A percentile compares a stretch with the other conserved stretches of the same genome.
These are phyloP conservation scores for Thielaviopsis populi DNA, from an alignment of 2,329 filamentous ascomycete genomes.

Conservation along the genomic window DNA sequence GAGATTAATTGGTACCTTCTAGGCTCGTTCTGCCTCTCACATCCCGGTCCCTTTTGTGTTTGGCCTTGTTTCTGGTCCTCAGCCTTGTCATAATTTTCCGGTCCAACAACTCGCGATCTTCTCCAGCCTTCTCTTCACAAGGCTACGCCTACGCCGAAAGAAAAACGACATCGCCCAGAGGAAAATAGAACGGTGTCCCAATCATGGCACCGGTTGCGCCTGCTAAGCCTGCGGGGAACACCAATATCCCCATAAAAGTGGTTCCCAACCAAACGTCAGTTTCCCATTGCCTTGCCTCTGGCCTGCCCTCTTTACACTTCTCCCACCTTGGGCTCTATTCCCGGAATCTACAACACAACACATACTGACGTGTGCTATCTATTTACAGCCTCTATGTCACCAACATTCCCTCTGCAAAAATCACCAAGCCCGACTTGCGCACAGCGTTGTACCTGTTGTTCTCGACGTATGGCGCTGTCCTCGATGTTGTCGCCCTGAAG, in stretches of 20 bases:
- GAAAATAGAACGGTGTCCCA: not conserved
- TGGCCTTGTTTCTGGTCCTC: not conserved
- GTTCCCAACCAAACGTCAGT: conserved; percentile 64
- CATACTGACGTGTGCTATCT: not conserved
- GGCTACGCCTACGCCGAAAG: conserved; percentile 25
- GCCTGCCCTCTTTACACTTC: not conserved
- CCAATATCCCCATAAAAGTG: conserved; percentile 21
- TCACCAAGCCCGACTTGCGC: conserved; percentile 76
- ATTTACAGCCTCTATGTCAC: conserved; percentile 64
- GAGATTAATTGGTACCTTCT: not conserved
- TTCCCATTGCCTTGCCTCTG: conserved; percentile 17
- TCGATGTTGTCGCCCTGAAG: conserved; percentile 83
- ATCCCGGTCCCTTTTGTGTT: not conserved
- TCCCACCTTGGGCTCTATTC: not conserved
- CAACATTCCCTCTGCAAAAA: conserved; percentile 72
- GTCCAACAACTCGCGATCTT: conserved; percentile 6
- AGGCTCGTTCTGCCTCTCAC: not conserved
- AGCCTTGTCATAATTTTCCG: conserved; percentile 10
- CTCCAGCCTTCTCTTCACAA: conserved; percentile 16
- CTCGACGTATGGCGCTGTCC: conserved; percentile 79
- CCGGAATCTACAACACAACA: not conserved
- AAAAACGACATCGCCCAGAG: conserved; percentile 17
- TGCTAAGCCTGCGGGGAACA: not conserved
- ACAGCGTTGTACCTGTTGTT: conserved; percentile 85
- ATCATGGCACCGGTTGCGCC: conserved; percentile 13